These are phyloP conservation scores for Mucor sp. DNA, from an alignment of 371 early-diverging fungal genomes.

Conservation along the genomic window DNA sequence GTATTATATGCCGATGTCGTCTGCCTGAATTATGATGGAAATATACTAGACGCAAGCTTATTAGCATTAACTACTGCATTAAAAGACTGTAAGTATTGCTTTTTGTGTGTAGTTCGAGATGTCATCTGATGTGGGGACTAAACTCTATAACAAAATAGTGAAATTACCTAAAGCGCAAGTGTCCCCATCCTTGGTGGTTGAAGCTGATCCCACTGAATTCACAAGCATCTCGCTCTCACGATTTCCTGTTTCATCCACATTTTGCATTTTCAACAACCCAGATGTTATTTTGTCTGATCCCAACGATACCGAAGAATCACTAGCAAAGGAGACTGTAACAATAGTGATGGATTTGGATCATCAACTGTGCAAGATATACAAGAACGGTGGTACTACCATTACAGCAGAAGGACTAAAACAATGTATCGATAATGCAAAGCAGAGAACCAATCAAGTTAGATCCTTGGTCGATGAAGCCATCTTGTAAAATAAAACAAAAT, in stretches of 20 bases:
- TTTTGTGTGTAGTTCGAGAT: not conserved
- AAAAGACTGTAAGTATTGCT: conserved; percentile 55
- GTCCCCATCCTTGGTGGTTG: conserved; percentile 60
- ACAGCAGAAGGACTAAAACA: conserved; percentile 34
- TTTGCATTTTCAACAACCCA: conserved; percentile 66
- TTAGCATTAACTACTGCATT: conserved; percentile 77
- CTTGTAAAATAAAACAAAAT: not conserved
- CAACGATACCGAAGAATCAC: conserved; percentile 71
- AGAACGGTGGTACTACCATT: conserved; percentile 55
- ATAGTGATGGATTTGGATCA: conserved; percentile 65
- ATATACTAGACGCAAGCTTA: conserved; percentile 88
- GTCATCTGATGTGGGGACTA: not conserved
- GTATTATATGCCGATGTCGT: conserved; percentile 88
- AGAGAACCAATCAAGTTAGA: conserved; percentile 46
- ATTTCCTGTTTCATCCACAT: conserved; percentile 66
- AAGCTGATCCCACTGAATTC: conserved; percentile 54
- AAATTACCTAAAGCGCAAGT: conserved; percentile 66
- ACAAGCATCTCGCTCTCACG: conserved; percentile 52
- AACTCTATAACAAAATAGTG: conserved; percentile 40
- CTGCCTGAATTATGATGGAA: conserved; percentile 91
- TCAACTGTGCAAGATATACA: conserved; percentile 52
- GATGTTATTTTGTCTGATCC: conserved; percentile 71
- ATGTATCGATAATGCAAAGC: conserved; percentile 48
- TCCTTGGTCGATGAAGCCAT: conserved; percentile 16
- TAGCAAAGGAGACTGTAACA: conserved; percentile 60